Conservation (phyloP, 305 asterid genomes). For the Stenogyne calaminthoides region DNA sequence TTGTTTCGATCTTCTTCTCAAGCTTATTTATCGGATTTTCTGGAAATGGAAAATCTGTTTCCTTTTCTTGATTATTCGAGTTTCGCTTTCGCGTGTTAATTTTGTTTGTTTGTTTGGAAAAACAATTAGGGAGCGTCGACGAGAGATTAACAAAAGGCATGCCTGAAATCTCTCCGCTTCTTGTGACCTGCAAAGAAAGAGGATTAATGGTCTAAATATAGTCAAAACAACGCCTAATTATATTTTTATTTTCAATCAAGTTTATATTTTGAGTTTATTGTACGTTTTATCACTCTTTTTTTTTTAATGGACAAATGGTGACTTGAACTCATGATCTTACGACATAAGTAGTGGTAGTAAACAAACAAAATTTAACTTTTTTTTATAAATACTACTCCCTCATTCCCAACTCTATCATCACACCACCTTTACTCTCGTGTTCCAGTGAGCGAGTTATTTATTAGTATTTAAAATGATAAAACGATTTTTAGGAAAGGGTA, state of each 20-base stretch:
- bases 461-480: no score
- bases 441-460: no score
- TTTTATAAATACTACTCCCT: no score
- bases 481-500: no score
- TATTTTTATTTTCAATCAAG: not conserved
- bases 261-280: no score
- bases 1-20: slow-evolving; percentile 2
- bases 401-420: no score
- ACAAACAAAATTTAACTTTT: no score
- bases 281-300: no score
- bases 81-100: not conserved
- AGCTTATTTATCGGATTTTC: not conserved
- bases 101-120: slow-evolving; percentile 25
- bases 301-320: no score
- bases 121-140: slow-evolving; percentile 23
- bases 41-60: not conserved
- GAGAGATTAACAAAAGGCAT: slow-evolving; percentile 30
- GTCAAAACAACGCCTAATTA: not conserved
- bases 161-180: slow-evolving; percentile 37
- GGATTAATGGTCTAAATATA: slow-evolving; percentile 24
- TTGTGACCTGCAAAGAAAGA: slow-evolving; percentile 1
- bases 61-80: not conserved
- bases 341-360: no score
- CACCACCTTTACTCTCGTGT: no score
- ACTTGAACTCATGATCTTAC: no score